Percentiles rank a stretch among this genome's conserved stretches.
These are phyloP conservation scores for Ceriops tagal DNA, from an alignment of 345 rosid genomes.

Conservation along the genomic window DNA sequence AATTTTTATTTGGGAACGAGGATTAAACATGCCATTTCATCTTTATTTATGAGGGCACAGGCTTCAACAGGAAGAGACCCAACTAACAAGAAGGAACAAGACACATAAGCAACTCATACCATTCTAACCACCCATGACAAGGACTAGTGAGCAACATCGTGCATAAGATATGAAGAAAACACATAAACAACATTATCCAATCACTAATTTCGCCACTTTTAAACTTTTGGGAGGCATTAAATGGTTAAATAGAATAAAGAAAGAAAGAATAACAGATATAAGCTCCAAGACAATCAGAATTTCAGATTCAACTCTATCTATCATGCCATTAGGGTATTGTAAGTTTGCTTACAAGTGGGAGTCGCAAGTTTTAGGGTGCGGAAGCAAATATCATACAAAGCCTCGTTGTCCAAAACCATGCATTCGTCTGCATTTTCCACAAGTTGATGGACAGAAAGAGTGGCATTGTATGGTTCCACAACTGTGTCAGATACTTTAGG, in stretches of 20 bases:
- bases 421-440: conserved; percentile 27
- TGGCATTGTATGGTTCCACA: conserved; percentile 26
- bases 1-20: not conserved
- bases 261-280: not conserved
- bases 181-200: not conserved
- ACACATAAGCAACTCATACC: not conserved
- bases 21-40: not conserved
- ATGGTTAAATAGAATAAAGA: not conserved
- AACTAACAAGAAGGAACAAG: not conserved
- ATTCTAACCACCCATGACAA: not conserved
- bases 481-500: conserved; percentile 29
- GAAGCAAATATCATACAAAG: conserved; percentile 27
- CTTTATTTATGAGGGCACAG: conserved; percentile 5
- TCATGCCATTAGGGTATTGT: not conserved
- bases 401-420: conserved; percentile 30
- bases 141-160: not conserved
- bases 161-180: not conserved
- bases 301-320: not conserved
- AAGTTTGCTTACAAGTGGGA: conserved; percentile 22
- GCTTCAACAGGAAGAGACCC: not conserved
- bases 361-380: conserved; percentile 29
- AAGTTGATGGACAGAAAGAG: conserved; percentile 28
- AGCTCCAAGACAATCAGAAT: not conserved
- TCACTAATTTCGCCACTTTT: not conserved
- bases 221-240: not conserved